Base-by-base conservation (phyloP, 1,284 basidiomycete genomes). In the Cryptococcus floricola region DNA sequence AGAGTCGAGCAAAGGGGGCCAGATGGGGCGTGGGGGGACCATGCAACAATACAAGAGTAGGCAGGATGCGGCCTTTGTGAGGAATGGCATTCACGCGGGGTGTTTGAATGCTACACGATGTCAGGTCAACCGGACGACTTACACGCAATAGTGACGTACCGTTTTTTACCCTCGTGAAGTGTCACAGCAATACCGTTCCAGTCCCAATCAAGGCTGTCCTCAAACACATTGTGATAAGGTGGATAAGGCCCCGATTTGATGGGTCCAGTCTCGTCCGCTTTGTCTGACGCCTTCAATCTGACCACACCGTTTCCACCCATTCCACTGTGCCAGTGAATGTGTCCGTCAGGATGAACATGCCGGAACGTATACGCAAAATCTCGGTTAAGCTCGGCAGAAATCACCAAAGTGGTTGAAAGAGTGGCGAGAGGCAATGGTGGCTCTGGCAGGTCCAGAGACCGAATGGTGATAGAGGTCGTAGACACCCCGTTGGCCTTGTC, bases 281-380 rank as follows among this genome's bases (percentile, higher is more conserved):
- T 42, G 23, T 42, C 37, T 3, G 57, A 55, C 14, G 46, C 39
- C 13, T 46, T 38, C 19, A 69, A 37, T 47, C 50, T 54, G 46
- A 69, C 52, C 13, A 56, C 45, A 14, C 67, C 67, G 38, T 69
- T 69, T 1, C 59, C 62, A 5, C 65, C 67, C 23, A 57, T 52
- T 2, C 61, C 61, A 8, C 67, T 65, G 1, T 65, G 59, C 67
- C 67, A 69, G 23, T 62, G 57, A 13, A 58, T 61, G 13, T 61
- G 54, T 14, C 64, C 64, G 14, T 55, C 53, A 2, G 39, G 10
- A 12, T 52, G 46, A 48, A 63, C 56, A 31, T 60, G 61, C 16
- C 67, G 62, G 37, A 61, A 66, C 7, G 67, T 69, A 50, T 66
- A 69, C 0, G 62, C 50, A 52, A 56, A 69, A 2, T 18, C 14